These are phyloP conservation scores for Neonectria punicea DNA, from an alignment of 2,329 filamentous ascomycete genomes.

Conservation along the genomic window DNA sequence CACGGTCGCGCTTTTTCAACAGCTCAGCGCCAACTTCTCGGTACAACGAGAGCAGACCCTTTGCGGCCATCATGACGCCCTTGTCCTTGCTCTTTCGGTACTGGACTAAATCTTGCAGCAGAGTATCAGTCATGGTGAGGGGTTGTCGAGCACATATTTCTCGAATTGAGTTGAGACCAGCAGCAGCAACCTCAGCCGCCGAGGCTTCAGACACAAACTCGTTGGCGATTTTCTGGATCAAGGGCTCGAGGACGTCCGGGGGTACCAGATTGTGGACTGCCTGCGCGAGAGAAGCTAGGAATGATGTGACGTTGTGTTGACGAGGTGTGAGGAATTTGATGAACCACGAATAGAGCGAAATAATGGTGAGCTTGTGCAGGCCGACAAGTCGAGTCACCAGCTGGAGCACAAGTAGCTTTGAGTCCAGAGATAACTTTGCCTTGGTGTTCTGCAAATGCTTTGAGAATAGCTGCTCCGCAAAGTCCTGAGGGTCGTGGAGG, in stretches of 20 bases:
- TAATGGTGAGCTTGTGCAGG: conserved; percentile 89
- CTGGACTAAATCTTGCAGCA: conserved; percentile 95
- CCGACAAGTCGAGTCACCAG: conserved; percentile 91
- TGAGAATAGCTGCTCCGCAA: conserved; percentile 87
- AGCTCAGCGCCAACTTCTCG: conserved; percentile 91
- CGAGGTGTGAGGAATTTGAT: conserved; percentile 90
- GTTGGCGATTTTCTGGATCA: conserved; percentile 95
- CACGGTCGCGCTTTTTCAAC: conserved; percentile 88
- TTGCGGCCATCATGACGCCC: conserved; percentile 98
- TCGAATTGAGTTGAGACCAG: conserved; percentile 92
- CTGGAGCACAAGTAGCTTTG: conserved; percentile 89
- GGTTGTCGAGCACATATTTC: conserved; percentile 94
- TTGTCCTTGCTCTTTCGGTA: conserved; percentile 99
- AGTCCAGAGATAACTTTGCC: conserved; percentile 85
- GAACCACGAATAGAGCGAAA: conserved; percentile 95
- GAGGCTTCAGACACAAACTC: conserved; percentile 97
- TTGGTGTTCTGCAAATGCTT: conserved; percentile 92
- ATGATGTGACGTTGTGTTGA: conserved; percentile 91
- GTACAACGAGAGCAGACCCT: conserved; percentile 90
- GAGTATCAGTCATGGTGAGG: conserved; percentile 92
- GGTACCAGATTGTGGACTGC: conserved; percentile 91
- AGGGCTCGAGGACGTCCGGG: conserved; percentile 88
- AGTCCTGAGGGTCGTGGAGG: conserved; percentile 92
- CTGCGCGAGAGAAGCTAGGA: conserved; percentile 92
- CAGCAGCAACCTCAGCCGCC: conserved; percentile 88